phyloP scores from a whole-genome alignment of 441 rosid genomes.

The Pelargonium fulgidum region DNA sequence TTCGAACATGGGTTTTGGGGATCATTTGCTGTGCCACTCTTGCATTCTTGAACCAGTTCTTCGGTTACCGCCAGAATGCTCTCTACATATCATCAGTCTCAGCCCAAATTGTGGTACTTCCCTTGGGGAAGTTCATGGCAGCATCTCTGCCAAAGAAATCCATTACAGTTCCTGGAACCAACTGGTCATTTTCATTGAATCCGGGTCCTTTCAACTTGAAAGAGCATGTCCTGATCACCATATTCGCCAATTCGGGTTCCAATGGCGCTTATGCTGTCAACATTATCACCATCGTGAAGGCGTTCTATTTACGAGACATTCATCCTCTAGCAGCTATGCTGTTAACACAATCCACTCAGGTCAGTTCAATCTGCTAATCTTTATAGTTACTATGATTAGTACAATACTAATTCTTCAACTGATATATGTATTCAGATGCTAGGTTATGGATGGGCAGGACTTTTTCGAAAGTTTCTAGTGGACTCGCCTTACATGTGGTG shows the following conservation, averaged over 20 bases:
- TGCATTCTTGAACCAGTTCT: slow-evolving; percentile 41
- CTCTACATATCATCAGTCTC: slow-evolving; percentile 31
- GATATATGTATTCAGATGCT: slow-evolving; percentile 30
- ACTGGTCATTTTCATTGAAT: slow-evolving; percentile 37
- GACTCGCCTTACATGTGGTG: slow-evolving; percentile 57
- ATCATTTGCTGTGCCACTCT: slow-evolving; percentile 31
- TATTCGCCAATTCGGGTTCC: slow-evolving; percentile 40
- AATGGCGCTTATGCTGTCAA: slow-evolving; percentile 25
- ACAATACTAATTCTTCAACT: too few species aligned
- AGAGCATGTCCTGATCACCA: slow-evolving; percentile 44
- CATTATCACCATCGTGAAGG: slow-evolving; percentile 35
- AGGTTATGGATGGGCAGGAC: slow-evolving; percentile 46
- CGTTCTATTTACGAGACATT: slow-evolving; percentile 31
- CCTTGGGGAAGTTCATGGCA: slow-evolving; percentile 46
- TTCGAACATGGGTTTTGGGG: slow-evolving; percentile 44
- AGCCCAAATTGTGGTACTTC: slow-evolving; percentile 42
- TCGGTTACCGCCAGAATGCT: slow-evolving; percentile 32
- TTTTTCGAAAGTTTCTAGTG: slow-evolving; percentile 39
- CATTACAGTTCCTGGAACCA: slow-evolving; percentile 23
- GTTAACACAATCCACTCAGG: slow-evolving; percentile 41
- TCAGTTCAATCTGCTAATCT: neutral
- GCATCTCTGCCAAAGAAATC: slow-evolving; percentile 25
- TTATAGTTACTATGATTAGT: too few species aligned
- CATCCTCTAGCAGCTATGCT: slow-evolving; percentile 34
- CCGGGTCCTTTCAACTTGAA: slow-evolving; percentile 48